A percentile compares a stretch with the other conserved stretches of the same genome.
phyloP scores from a whole-genome alignment of 306 rosid species.

The Gastrolobium bilobum region DNA sequence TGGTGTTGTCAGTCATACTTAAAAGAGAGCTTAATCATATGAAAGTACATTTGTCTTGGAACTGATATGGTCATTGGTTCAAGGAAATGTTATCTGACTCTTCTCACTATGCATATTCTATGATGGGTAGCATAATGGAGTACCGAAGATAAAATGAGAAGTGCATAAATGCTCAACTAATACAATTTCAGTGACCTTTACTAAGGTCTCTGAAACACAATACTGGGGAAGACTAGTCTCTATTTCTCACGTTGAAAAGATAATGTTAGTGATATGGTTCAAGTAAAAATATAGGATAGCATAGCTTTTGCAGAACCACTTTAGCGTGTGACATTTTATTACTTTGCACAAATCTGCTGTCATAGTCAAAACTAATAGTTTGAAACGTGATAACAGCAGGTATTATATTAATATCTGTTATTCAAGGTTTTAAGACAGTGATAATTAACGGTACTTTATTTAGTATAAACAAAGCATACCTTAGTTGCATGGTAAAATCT shows the following conservation, averaged over 20 bases:
- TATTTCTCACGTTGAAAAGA: not conserved
- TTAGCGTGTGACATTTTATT: constrained; percentile 26
- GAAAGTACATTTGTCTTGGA: not conserved
- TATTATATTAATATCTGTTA: not conserved
- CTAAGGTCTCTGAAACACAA: not conserved
- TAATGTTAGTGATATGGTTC: not conserved
- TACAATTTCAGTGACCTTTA: not conserved
- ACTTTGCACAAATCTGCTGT: not conserved
- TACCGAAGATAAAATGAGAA: not conserved
- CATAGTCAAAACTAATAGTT: not conserved
- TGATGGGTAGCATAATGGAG: not conserved
- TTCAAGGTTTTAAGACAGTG: not conserved
- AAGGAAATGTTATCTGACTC: not conserved
- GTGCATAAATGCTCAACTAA: not conserved
- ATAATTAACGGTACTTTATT: not conserved
- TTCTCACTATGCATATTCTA: constrained; percentile 11
- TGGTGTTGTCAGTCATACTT: not conserved
- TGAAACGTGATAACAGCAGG: not conserved
- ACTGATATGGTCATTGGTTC: constrained; percentile 1
- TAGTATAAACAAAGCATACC: not conserved
- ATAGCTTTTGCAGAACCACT: constrained; percentile 9
- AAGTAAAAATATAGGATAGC: constrained; percentile 4
- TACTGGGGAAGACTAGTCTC: not conserved
- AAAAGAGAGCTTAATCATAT: constrained; percentile 6
- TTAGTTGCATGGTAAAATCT: not conserved